Base-by-base conservation (phyloP, 1,284 basidiomycete genomes). In the Tausonia pullulans region DNA sequence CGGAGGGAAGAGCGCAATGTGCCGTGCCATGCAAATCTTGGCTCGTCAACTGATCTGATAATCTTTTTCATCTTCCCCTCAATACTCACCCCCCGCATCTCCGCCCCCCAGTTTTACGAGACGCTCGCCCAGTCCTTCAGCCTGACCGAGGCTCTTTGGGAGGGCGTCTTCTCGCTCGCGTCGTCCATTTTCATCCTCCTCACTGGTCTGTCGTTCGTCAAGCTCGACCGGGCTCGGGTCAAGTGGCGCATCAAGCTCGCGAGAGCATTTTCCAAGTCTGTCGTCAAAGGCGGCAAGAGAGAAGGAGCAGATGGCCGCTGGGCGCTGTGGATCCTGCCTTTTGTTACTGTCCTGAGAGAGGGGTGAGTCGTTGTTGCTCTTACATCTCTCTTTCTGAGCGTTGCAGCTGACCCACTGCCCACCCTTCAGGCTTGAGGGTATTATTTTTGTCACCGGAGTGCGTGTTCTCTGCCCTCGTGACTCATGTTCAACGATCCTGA, bases 171-270 rank as follows among this genome's bases (percentile, higher is more conserved):
- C 76, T 80, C 84, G 68, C 74, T 94, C 63, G 81, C 95, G 69
- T 91, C 92, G 0, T 76, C 84, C 9, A 68, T 90, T 71, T 84
- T 95, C 81, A 93, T 96, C 70, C 86, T 86, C 71, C 75, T 84
- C 69, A 89, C 90, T 85, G 87, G 86, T 10, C 73, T 88, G 48
- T 84, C 85, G 10, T 88, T 89, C 83, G 80, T 88, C 27, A 50
- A 27, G 66, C 77, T 78, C 74, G 76, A 78, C 70, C 79, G 81
- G 69, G 87, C 91, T 9, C 88, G 90, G 72, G 82, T 86, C 39
- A 90, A 90, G 75, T 97, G 92, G 93, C 83, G 89, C 68, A 77
- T 90, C 72, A 95, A 94, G 79, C 83, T 97, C 57, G 80, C 84
- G 65, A 80, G 79, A 48, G 87, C 91, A 0, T 94, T 95, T 75